phyloP scores from a whole-genome alignment of 768 basidiomycete genomes.

The Rhodotorula kratochvilovae region DNA sequence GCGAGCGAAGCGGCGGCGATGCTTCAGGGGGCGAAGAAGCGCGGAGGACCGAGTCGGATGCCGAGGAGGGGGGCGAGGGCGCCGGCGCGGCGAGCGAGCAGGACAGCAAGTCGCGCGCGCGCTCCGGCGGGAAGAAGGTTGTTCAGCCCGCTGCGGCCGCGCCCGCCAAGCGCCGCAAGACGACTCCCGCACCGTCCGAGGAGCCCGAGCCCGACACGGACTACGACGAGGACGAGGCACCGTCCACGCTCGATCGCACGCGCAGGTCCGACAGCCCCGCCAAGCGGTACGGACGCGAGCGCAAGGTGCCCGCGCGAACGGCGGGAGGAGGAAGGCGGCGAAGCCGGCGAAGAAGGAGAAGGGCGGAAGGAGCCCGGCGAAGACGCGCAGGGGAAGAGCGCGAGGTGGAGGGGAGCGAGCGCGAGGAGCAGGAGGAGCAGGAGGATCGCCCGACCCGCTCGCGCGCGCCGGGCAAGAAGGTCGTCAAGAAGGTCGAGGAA shows the following conservation, averaged over 20 bases:
- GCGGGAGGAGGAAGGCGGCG: neutral
- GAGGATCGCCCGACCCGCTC: neutral
- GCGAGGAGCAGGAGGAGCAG: neutral
- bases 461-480: neutral
- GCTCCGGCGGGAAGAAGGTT: neutral
- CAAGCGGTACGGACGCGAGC: neutral
- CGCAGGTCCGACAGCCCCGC: neutral
- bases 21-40: neutral
- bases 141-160: neutral
- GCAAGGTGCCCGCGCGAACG: neutral
- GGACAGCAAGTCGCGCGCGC: neutral
- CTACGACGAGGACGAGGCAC: neutral
- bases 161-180: neutral
- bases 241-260: neutral
- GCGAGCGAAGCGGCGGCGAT: neutral
- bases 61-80: neutral
- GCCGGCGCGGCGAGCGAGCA: neutral
- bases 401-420: neutral
- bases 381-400: neutral
- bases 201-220: neutral
- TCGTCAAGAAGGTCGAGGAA: neutral
- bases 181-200: neutral
- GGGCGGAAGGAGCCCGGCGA: neutral
- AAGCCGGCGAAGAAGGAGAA: neutral
- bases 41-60: neutral